A percentile compares a stretch with the other conserved stretches of the same genome.
Conservation (phyloP, 306 rosid species). For the Quillaja saponaria region DNA sequence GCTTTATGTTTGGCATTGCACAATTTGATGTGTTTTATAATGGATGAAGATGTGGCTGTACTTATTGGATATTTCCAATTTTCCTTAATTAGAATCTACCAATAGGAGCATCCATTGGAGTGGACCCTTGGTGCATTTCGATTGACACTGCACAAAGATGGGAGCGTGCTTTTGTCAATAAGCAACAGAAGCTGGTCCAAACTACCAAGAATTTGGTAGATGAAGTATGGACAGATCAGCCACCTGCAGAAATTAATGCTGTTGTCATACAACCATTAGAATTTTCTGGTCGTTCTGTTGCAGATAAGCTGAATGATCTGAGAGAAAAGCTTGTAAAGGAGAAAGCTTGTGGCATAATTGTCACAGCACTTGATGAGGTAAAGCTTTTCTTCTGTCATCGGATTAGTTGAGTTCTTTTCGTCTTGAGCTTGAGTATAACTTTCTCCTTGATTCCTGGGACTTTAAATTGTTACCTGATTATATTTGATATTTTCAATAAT, state of each 20-base stretch:
- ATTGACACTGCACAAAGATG: constrained; percentile 81
- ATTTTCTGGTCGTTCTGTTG: constrained; percentile 77
- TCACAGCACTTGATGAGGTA: constrained; percentile 90
- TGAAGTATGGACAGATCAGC: constrained; percentile 84
- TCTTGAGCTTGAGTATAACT: constrained; percentile 1
- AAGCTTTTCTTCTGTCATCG: constrained; percentile 36
- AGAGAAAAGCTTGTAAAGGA: constrained; percentile 60
- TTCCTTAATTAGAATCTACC: constrained; percentile 57
- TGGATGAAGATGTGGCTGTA: too few relatives aligned
- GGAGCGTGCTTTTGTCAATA: constrained; percentile 66
- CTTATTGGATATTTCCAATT: too few relatives aligned
- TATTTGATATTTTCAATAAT: constrained; percentile 3
- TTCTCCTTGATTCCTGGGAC: constrained; percentile 17
- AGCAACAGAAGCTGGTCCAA: constrained; percentile 79
- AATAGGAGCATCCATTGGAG: constrained; percentile 67
- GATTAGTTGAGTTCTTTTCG: not conserved
- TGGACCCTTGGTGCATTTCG: constrained; percentile 95
- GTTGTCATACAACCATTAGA: constrained; percentile 64
- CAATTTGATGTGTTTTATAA: too few relatives aligned
- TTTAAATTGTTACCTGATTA: constrained; percentile 10
- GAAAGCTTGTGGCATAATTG: constrained; percentile 66
- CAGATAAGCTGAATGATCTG: constrained; percentile 72
- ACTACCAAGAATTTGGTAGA: constrained; percentile 83
- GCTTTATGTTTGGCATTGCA: not conserved
- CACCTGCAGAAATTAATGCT: constrained; percentile 59